phyloP scores from a whole-genome alignment of 495 filamentous ascomycete genomes.

The Penicillium lagena region DNA sequence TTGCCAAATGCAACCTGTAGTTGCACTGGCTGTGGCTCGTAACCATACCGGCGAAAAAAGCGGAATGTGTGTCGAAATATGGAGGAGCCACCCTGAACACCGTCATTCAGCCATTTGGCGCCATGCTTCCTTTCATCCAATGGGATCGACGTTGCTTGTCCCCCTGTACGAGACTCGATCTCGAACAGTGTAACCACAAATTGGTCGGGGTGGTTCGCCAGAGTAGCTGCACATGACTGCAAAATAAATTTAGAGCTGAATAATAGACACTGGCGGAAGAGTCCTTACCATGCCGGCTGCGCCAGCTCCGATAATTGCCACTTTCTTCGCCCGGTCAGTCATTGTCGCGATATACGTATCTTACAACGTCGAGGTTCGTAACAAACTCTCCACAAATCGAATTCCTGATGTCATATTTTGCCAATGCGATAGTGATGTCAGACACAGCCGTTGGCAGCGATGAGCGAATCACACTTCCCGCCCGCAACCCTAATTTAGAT shows the following conservation, averaged over 20 bases:
- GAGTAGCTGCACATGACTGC: conserved; percentile 67
- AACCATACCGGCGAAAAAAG: conserved; percentile 65
- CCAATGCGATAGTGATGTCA: conserved; percentile 15
- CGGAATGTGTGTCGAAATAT: conserved; percentile 80
- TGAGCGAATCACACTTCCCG: conserved; percentile 10
- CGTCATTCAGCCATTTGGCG: conserved; percentile 75
- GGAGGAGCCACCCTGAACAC: conserved; percentile 73
- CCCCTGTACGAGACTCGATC: conserved; percentile 59
- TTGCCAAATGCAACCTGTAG: conserved; percentile 81
- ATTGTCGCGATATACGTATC: not conserved
- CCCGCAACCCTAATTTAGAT: too few relatives aligned
- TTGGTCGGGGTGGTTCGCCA: conserved; percentile 65
- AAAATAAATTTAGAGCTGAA: conserved; percentile 4
- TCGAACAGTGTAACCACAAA: conserved; percentile 75
- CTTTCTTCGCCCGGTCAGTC: conserved; percentile 18
- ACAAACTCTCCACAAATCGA: not conserved
- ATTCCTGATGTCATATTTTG: not conserved
- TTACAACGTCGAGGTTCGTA: not conserved
- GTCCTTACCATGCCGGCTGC: conserved; percentile 53
- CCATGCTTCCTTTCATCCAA: conserved; percentile 62
- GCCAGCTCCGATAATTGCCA: conserved; percentile 58
- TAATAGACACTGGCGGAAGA: not conserved
- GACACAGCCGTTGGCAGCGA: conserved; percentile 7
- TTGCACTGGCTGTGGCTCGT: conserved; percentile 61
- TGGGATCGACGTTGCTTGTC: conserved; percentile 73